Base-by-base conservation (phyloP, 805 yeast genomes). In the Saccharomycopsis malanga region DNA sequence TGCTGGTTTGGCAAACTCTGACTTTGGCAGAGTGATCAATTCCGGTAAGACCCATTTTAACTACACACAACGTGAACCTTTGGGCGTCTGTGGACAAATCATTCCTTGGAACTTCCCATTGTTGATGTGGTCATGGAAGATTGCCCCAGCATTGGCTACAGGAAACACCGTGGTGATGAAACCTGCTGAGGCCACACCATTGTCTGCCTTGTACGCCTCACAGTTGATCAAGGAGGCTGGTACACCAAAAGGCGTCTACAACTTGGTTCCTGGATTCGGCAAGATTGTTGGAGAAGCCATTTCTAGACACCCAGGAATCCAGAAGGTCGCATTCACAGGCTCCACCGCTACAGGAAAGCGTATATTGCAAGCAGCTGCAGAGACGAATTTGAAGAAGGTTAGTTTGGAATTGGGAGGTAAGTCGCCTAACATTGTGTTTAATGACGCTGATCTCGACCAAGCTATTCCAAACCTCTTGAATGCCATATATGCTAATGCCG, bases 81-180 rank as follows among this genome's bases (percentile, higher is more conserved):
- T 85, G 58, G 97, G 96, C 62, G 96, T 88, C 39, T 87, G 95
- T 65, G 97, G 95, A 49, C 95, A 87, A 66, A 84, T 89, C 61
- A 88, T 89, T 56, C 96, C 97, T 57, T 88, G 97, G 97, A 88
- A 88, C 71, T 88, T 87, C 79, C 97, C 97, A 53, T 68, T 88
- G 58, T 74, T 86, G 63, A 88, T 89, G 93, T 83, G 87, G 71
- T 72, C 94, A 21, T 88, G 97, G 97, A 88, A 88, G 68, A 70
- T 88, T 53, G 96, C 89, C 48, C 96, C 96, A 37, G 94, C 94
- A 46, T 66, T 88, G 55, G 93, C 93, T 49, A 77, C 95, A 46
- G 96, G 96, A 68, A 86, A 87, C 75, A 77, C 88, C 46, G 74
- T 85, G 55, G 93, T 89, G 39, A 69, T 89, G 68, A 88, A 88